Conservation (phyloP, 768 basidiomycete species). For the Suillus alpinus region DNA sequence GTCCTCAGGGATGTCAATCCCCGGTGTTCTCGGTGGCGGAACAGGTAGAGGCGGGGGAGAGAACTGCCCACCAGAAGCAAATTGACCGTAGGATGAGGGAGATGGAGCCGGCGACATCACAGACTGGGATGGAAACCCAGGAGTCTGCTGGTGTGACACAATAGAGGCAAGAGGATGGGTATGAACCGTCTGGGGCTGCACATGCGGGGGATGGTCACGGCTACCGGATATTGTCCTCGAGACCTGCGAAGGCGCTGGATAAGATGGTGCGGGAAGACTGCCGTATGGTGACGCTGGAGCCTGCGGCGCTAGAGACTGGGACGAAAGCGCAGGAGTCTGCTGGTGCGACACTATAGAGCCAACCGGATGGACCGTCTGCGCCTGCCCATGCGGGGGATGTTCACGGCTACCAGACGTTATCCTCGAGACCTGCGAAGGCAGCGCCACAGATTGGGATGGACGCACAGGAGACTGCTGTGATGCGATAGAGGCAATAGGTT, state of each 20-base stretch:
- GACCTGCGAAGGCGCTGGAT: slow-evolving; percentile 21
- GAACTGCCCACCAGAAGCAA: slow-evolving; percentile 11
- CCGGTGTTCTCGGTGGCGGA: slow-evolving; percentile 23
- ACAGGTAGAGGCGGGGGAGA: slow-evolving; percentile 30
- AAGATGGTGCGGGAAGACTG: slow-evolving; percentile 20
- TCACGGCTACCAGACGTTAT: slow-evolving; percentile 21
- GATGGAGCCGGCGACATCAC: not conserved
- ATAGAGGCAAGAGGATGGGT: slow-evolving; percentile 8
- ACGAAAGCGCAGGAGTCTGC: not conserved
- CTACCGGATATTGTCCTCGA: slow-evolving; percentile 22
- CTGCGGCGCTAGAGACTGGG: not conserved
- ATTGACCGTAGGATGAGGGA: not conserved
- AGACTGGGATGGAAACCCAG: not conserved
- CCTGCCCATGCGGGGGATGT: slow-evolving; percentile 16
- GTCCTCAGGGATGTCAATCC: not conserved
- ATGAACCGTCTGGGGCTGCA: slow-evolving; percentile 7
- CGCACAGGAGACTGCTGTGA: slow-evolving; percentile 13
- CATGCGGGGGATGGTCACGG: slow-evolving; percentile 20
- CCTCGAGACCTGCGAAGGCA: slow-evolving; percentile 18
- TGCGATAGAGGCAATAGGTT: slow-evolving; percentile 7
- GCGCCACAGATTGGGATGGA: not conserved
- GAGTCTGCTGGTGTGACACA: slow-evolving; percentile 14
- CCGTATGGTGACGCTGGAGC: not conserved
- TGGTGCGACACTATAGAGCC: slow-evolving; percentile 15
- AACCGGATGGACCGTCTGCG: slow-evolving; percentile 1